phyloP scores from a whole-genome alignment of 1,284 basidiomycete species.

The Melampsora occidentalis region DNA sequence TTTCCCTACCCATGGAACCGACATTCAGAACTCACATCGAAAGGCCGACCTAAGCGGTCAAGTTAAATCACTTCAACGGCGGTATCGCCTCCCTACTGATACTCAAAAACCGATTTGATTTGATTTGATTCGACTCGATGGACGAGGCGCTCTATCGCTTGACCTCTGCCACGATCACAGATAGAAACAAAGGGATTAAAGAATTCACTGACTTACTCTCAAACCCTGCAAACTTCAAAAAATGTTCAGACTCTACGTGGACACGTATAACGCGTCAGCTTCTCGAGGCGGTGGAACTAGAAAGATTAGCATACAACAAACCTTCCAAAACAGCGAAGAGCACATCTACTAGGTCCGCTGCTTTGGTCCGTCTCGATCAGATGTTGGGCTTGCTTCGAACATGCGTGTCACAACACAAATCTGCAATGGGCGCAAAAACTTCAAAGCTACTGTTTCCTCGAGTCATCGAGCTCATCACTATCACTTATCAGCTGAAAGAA shows the following conservation, averaged over 20 bases:
- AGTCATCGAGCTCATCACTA: slow-evolving; percentile 18
- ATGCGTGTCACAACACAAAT: slow-evolving; percentile 23
- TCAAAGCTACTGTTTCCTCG: slow-evolving; percentile 38
- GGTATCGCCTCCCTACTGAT: no score
- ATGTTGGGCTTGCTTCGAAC: slow-evolving; percentile 29
- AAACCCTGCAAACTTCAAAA: slow-evolving; percentile 28
- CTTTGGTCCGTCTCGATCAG: slow-evolving; percentile 22
- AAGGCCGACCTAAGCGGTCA: no score
- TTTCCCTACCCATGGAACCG: no score
- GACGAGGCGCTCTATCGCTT: slow-evolving; percentile 27
- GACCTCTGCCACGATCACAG: slow-evolving; percentile 27
- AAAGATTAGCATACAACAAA: slow-evolving; percentile 23
- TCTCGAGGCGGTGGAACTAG: slow-evolving; percentile 23
- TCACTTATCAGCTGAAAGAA: slow-evolving; percentile 2
- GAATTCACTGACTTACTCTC: slow-evolving; percentile 26
- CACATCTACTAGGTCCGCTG: slow-evolving; percentile 2
- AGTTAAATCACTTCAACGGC: no score
- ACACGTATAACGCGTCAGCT: slow-evolving; percentile 30
- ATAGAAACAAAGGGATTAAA: slow-evolving; percentile 34
- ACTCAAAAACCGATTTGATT: no score
- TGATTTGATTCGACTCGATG: slow-evolving; percentile 4
- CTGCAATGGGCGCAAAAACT: slow-evolving; percentile 25
- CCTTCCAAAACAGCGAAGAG: slow-evolving; percentile 26
- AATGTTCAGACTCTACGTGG: slow-evolving; percentile 31
- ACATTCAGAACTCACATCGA: no score